phyloP scores from a whole-genome alignment of 1,284 basidiomycete species.

The Inonotus obliquus region DNA sequence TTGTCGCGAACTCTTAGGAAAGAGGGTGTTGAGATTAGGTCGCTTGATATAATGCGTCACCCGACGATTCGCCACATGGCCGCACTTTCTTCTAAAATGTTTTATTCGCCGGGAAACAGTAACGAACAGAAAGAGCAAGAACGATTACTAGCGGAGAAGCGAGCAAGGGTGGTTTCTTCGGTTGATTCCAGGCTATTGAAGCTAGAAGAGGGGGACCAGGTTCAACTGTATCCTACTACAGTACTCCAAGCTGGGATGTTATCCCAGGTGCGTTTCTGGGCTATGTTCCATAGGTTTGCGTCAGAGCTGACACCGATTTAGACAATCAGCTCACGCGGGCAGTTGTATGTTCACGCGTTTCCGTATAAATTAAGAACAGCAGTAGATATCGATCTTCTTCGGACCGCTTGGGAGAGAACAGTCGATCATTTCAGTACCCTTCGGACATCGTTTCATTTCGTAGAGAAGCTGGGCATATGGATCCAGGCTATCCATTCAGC shows the following conservation, averaged over 20 bases:
- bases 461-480: conserved; percentile 36
- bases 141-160: neutral
- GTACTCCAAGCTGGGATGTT: conserved; percentile 46
- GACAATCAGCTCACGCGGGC: conserved; percentile 42
- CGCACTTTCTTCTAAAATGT: conserved; percentile 7
- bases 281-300: neutral
- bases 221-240: conserved; percentile 38
- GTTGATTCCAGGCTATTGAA: conserved; percentile 24
- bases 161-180: conserved; percentile 16
- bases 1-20: conserved; percentile 34
- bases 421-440: conserved; percentile 35
- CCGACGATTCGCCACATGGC: conserved; percentile 23
- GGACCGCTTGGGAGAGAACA: conserved; percentile 34
- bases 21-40: conserved; percentile 30
- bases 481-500: conserved; percentile 39
- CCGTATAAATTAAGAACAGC: conserved; percentile 31
- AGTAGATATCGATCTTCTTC: conserved; percentile 30
- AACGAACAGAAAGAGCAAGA: conserved; percentile 1
- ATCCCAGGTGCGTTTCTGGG: conserved; percentile 36
- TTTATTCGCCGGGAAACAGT: neutral
- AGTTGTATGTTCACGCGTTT: conserved; percentile 44
- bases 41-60: conserved; percentile 33
- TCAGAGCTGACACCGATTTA: conserved; percentile 20
- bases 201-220: conserved; percentile 30
- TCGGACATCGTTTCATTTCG: conserved; percentile 46